Base-by-base conservation (phyloP, 139 green algal species). In the Chlamydomonas sp. region DNA sequence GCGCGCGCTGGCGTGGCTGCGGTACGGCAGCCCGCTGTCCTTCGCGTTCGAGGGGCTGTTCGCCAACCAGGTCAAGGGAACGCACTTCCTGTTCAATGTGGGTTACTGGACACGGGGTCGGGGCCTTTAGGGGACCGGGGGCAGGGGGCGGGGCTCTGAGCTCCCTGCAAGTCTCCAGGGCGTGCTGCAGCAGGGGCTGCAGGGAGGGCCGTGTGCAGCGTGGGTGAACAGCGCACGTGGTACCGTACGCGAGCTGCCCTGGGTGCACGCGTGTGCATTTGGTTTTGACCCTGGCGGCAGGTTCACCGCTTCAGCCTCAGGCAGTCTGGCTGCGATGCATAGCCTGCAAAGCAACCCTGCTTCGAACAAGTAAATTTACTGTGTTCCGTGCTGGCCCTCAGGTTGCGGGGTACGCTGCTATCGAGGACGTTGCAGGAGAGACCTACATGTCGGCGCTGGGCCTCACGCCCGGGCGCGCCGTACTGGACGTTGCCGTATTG, bases 11-110 rank as follows among this genome's bases (percentile, higher is more conserved):
- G 57, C 77, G 12, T 97, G 94, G 93, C 80, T 94, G 78, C 90
- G 89, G 63, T 96, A 90, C 66, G 62, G 93, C 1, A 81, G 63
- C 62, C 84, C 84, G 64, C 58, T 88, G 78, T 77, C 89, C 85
- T 94, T 93, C 78, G 81, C 92, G 60, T 91, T 93, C 78, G 93
- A 95, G 79, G 91, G 90, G 31, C 77, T 93, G 6, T 85, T 92
- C 10, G 86, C 89, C 66, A 94, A 94, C 78, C 94, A 97, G 90
- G 77, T 97, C 72, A 86, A 84, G 49, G 86, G 76, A 86, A 80
- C 74, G 0, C 20, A 12, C 68, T 91, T 91, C 76, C 10, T 58
- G 6, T 75, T 81, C 63, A 73, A 87, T 16, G 83, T 87, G 74
- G 1, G 31, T 61, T 8, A 7, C n/a, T 69, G 2, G 7, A 18